These are phyloP conservation scores for Kockovaella imperatae DNA, from an alignment of 768 basidiomycete species.

Conservation along the genomic window DNA sequence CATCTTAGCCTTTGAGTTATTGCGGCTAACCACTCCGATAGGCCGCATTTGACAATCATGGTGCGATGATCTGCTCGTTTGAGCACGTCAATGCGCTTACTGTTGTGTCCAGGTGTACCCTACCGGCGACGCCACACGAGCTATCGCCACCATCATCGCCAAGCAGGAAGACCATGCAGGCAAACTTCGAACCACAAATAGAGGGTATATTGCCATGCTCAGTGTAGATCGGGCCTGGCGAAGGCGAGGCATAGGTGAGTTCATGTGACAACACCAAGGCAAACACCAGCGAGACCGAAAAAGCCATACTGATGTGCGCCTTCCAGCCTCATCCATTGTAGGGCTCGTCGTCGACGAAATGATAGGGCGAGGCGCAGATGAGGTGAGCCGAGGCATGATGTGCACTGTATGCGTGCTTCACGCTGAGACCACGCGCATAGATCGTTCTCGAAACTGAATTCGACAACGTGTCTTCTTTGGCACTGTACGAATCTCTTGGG, in stretches of 20 bases:
- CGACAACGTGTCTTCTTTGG: conserved; percentile 80
- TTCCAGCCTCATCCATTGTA: conserved; percentile 70
- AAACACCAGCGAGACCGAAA: too few relatives aligned
- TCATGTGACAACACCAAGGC: conserved; percentile 44
- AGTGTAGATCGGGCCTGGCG: conserved; percentile 77
- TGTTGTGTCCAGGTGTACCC: conserved; percentile 54
- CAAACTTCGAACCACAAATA: conserved; percentile 57
- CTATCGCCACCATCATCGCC: conserved; percentile 90
- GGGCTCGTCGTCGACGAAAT: conserved; percentile 78
- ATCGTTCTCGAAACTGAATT: conserved; percentile 92
- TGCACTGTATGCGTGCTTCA: background rate
- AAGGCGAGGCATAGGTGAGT: conserved; percentile 84
- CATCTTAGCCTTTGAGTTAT: background rate
- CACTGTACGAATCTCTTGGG: conserved; percentile 82
- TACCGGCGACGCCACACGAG: conserved; percentile 48
- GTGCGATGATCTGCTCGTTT: conserved; percentile 11
- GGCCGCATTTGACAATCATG: conserved; percentile 84
- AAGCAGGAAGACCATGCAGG: conserved; percentile 83
- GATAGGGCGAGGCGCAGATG: conserved; percentile 72
- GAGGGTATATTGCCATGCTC: conserved; percentile 98
- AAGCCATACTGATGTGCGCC: conserved; percentile 53
- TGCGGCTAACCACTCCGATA: conserved; percentile 34
- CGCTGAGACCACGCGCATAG: conserved; percentile 48
- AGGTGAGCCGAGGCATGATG: conserved; percentile 51
- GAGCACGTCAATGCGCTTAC: background rate